Base-by-base conservation (phyloP, 169 alveolate species). In the Plasmodium falciparum region DNA sequence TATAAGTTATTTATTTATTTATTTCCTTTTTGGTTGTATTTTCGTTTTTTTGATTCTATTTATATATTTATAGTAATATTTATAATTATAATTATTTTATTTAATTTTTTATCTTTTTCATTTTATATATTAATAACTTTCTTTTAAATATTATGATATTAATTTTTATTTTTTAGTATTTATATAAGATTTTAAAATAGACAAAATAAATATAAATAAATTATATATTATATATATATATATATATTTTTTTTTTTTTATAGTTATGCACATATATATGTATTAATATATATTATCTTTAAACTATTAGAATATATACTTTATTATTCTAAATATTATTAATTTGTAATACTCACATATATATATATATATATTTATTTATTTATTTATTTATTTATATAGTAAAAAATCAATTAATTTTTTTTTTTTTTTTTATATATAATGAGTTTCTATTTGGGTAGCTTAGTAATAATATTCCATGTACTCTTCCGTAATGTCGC, bases 221-320 rank as follows among this genome's bases (percentile, higher is more conserved):
- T 24, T 24, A 24, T 24, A 24, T 24, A 0, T 4, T 52, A 52
- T 56, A 56, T 56, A 56, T 8, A 56, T 56, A 56, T 56, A 54
- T 54, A 54, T 12, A 9, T 54, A 56, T n/a, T n/a, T n/a, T n/a
- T n/a, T n/a, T n/a, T n/a, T n/a, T 52, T 52, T n/a, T 52, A 12
- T 52, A 52, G n/a, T n/a, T 52, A 15, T 52, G 22, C 62, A 52
- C 22, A 52, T 52, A 52, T 52, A 52, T 52, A 52, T 52, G 62
- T 15, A 52, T 52, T 52, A 39, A 0, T 39, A 39, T 6, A 39
- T 39, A 39, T 39, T 39, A 39, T 39, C 47, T 39, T 39, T 39
- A 39, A 39, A 39, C 9, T 39, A 39, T 39, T 39, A 39, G 47
- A 39, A 39, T 39, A 39, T 39, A 39, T 39, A 39, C 47, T 39